phyloP scores from a whole-genome alignment of 2,329 filamentous ascomycete genomes.

The Lomentospora prolificans region DNA sequence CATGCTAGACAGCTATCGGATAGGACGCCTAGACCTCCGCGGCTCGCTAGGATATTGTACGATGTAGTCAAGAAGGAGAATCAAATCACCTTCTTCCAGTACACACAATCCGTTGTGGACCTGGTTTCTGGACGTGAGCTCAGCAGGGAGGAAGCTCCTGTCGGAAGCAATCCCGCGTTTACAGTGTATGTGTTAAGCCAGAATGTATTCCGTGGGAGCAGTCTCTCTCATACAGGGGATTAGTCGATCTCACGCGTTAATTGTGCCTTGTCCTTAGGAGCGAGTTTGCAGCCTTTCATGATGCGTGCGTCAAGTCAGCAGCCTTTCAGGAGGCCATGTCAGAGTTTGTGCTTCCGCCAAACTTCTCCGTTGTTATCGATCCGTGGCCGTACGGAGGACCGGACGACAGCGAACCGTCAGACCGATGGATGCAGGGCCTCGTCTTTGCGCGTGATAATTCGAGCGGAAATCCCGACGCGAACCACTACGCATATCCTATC shows the following conservation, averaged over 20 bases:
- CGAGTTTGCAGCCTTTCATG: conserved; percentile 31
- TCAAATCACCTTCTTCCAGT: conserved; percentile 13
- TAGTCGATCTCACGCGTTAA: not conserved
- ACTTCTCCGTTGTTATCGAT: conserved; percentile 33
- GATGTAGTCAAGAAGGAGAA: conserved; percentile 19
- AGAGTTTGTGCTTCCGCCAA: conserved; percentile 33
- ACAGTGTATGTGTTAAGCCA: conserved; percentile 17
- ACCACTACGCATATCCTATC: conserved; percentile 54
- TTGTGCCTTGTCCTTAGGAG: conserved; percentile 14
- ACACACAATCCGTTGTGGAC: conserved; percentile 29
- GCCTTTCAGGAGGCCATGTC: conserved; percentile 36
- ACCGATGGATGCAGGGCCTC: conserved; percentile 39
- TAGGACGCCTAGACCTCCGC: conserved; percentile 30
- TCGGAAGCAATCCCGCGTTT: conserved; percentile 26
- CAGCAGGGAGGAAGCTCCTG: conserved; percentile 14
- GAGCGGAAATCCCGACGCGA: conserved; percentile 41
- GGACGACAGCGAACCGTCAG: conserved; percentile 27
- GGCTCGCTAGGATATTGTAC: conserved; percentile 36
- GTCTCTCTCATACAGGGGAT: not conserved
- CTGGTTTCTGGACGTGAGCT: conserved; percentile 21
- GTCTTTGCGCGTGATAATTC: conserved; percentile 34
- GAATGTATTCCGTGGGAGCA: not conserved
- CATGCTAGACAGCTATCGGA: conserved; percentile 38
- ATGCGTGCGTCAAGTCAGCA: conserved; percentile 29
- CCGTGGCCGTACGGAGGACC: conserved; percentile 57